Percentiles rank a stretch among this genome's conserved stretches.
These are phyloP conservation scores for Dryas drummondii DNA, from an alignment of 306 rosid species.

Conservation along the genomic window DNA sequence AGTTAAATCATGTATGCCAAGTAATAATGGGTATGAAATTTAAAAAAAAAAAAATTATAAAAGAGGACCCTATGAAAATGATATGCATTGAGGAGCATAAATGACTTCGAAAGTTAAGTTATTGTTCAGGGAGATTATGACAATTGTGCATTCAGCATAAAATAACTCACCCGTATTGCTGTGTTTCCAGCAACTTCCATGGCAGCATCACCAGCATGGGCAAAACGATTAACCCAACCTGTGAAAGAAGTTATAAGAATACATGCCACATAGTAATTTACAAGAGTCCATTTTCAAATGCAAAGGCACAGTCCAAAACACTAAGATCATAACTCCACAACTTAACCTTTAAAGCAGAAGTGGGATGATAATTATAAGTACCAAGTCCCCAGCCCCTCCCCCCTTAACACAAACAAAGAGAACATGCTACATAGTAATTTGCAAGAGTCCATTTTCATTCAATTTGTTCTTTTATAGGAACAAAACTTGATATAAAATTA, in stretches of 20 bases:
- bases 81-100: conserved; percentile 3
- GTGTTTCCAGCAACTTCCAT: conserved; percentile 97
- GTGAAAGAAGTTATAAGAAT: conserved; percentile 34
- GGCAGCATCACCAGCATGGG: conserved; percentile 98
- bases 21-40: neutral
- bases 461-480: no score
- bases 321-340: conserved; percentile 6
- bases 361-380: no score
- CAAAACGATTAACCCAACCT: conserved; percentile 99
- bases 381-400: no score
- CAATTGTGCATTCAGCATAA: conserved; percentile 7
- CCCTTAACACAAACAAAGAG: no score
- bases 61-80: neutral
- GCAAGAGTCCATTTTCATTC: no score
- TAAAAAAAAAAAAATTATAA: neutral
- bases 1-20: neutral
- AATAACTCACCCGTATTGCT: conserved; percentile 68
- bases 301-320: neutral
- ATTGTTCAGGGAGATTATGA: neutral
- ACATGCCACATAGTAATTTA: conserved; percentile 20
- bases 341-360: neutral
- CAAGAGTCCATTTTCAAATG: conserved; percentile 15
- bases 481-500: no score
- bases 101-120: neutral
- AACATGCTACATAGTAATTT: no score